Percentiles rank a stretch among this genome's conserved stretches.
phyloP scores from a whole-genome alignment of 192 early-diverging fungal genomes.

The Linnemannia hyalina region DNA sequence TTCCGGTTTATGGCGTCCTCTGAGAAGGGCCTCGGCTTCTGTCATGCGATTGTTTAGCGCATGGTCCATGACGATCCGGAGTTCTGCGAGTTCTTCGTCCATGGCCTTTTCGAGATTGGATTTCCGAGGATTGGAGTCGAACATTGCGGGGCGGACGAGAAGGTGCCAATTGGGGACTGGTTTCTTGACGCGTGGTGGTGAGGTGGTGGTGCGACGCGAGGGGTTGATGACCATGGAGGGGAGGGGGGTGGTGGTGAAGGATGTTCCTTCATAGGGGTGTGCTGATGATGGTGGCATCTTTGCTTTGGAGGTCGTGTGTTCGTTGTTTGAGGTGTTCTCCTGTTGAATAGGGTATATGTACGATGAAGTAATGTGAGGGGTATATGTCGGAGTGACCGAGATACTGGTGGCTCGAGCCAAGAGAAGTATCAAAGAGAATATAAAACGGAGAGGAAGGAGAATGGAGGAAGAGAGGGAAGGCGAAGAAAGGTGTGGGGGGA shows the following conservation, averaged over 20 bases:
- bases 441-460: not conserved
- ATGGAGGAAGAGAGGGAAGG: not conserved
- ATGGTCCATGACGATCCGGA: slow-evolving; percentile 73
- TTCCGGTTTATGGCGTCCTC: slow-evolving; percentile 53
- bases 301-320: not conserved
- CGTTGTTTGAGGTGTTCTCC: no score
- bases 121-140: slow-evolving; percentile 46
- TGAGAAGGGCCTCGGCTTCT: slow-evolving; percentile 72
- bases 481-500: not conserved
- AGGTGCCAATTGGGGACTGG: slow-evolving; percentile 51
- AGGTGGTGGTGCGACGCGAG: slow-evolving; percentile 11
- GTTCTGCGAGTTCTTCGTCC: slow-evolving; percentile 71
- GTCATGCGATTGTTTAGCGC: slow-evolving; percentile 84
- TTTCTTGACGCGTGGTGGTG: slow-evolving; percentile 16
- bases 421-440: not conserved
- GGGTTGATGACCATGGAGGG: slow-evolving; percentile 30
- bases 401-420: not conserved
- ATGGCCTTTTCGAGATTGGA: slow-evolving; percentile 56
- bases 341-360: not conserved
- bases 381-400: not conserved
- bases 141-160: slow-evolving; percentile 40
- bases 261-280: not conserved
- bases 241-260: not conserved
- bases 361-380: not conserved
- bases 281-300: not conserved